Conservation (phyloP, 2,329 filamentous ascomycete genomes). For the Blastomyces gilchristii region DNA sequence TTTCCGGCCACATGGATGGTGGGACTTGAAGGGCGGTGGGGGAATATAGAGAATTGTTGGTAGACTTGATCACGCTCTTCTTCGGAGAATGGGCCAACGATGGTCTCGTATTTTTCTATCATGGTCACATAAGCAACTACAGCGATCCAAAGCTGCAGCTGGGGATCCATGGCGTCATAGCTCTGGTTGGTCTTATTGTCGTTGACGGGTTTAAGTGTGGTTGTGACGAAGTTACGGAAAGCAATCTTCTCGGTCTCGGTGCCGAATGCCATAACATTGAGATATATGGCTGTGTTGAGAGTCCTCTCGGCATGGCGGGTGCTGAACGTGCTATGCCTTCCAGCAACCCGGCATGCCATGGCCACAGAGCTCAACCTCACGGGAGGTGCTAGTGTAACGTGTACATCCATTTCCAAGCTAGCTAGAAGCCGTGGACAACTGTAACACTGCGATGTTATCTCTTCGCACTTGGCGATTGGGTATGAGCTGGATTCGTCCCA, state of each 20-base stretch:
- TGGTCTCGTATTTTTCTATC: constrained; percentile 10
- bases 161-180: constrained; percentile 14
- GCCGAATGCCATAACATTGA: constrained; percentile 16
- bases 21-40: constrained; percentile 14
- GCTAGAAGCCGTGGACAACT: background rate
- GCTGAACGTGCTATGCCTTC: constrained; percentile 21
- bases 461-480: background rate
- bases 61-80: constrained; percentile 10
- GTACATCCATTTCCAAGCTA: background rate
- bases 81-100: constrained; percentile 11
- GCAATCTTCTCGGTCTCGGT: constrained; percentile 8
- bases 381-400: background rate
- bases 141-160: constrained; percentile 15
- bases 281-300: constrained; percentile 20
- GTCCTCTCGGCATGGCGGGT: constrained; percentile 19
- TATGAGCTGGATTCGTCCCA: background rate
- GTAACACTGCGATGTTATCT: background rate
- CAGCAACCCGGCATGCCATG: constrained; percentile 6
- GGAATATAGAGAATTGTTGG: constrained; percentile 14
- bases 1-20: constrained; percentile 11
- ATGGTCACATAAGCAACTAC: constrained; percentile 12
- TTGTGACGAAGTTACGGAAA: constrained; percentile 12
- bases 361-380: background rate
- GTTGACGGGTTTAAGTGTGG: constrained; percentile 12
- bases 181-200: background rate